Conservation (phyloP, 768 basidiomycete species). For the Psilocybe subaeruginosa region DNA sequence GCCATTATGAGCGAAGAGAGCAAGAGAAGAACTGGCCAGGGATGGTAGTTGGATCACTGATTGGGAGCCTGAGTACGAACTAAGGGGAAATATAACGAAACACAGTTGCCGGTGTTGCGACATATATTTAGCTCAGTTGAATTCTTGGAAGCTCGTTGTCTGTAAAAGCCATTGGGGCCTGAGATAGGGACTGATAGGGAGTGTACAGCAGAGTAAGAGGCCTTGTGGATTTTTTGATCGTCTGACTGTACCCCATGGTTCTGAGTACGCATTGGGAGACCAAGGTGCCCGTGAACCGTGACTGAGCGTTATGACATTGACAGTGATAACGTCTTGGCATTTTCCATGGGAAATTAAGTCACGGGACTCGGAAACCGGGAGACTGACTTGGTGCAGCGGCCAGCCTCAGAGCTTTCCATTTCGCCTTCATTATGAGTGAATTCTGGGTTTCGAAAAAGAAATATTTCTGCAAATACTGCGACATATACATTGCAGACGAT, state of each 20-base stretch:
- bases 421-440: constrained; percentile 69
- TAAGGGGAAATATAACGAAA: neutral
- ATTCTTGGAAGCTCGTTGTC: too few species aligned
- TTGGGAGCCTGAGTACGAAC: neutral
- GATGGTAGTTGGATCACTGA: neutral
- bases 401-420: neutral
- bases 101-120: neutral
- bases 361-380: neutral
- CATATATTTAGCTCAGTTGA: neutral
- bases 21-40: neutral
- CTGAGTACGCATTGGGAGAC: neutral
- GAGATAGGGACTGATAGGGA: too few species aligned
- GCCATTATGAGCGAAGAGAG: neutral
- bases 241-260: neutral
- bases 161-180: too few species aligned
- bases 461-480: constrained; percentile 97
- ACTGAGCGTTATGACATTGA: neutral
- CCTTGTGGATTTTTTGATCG: neutral
- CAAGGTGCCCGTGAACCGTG: neutral
- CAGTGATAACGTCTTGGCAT: neutral
- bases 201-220: neutral
- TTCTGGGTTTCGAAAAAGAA: constrained; percentile 94
- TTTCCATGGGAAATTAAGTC: neutral
- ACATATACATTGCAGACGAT: constrained; percentile 96
- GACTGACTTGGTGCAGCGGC: neutral